phyloP scores from a whole-genome alignment of 768 basidiomycete genomes.

The Lactifluus echinatus region DNA sequence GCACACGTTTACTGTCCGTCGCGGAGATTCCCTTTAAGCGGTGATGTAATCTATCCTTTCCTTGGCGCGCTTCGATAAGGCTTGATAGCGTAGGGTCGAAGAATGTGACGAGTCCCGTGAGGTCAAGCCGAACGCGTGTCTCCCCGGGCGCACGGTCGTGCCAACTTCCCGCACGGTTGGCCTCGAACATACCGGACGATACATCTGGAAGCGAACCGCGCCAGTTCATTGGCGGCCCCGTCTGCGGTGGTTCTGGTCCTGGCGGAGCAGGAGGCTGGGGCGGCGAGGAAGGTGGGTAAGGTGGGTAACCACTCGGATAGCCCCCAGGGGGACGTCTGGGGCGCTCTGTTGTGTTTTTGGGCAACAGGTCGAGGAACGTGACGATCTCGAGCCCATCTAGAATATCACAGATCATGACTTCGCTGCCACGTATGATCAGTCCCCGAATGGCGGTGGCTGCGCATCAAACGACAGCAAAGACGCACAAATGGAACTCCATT shows the following conservation, averaged over 20 bases:
- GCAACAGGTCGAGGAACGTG: slow-evolving; percentile 7
- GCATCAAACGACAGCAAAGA: not conserved
- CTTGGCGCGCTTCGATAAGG: slow-evolving; percentile 27
- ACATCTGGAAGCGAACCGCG: slow-evolving; percentile 1
- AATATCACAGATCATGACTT: slow-evolving; percentile 17
- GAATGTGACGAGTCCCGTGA: slow-evolving; percentile 34
- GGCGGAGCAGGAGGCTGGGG: not conserved
- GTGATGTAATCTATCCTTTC: slow-evolving; percentile 30
- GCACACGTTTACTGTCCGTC: slow-evolving; percentile 25
- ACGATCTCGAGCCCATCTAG: slow-evolving; percentile 11
- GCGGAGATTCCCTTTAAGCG: slow-evolving; percentile 28
- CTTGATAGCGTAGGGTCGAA: slow-evolving; percentile 35
- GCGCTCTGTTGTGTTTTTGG: not conserved
- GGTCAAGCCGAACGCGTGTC: slow-evolving; percentile 35
- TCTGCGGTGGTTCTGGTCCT: not conserved
- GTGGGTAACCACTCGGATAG: not conserved
- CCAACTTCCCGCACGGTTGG: slow-evolving; percentile 33
- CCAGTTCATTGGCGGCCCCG: slow-evolving; percentile 14
- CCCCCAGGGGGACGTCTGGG: too few relatives aligned
- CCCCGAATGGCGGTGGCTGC: too few relatives aligned
- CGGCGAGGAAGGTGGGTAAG: too few relatives aligned
- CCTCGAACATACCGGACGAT: slow-evolving; percentile 2
- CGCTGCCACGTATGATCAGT: slow-evolving; percentile 2
- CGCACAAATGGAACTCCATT: slow-evolving; percentile 20
- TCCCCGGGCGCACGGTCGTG: slow-evolving; percentile 38